Base-by-base conservation (phyloP, 495 filamentous ascomycete species). In the Stereocaulon alpinum region DNA sequence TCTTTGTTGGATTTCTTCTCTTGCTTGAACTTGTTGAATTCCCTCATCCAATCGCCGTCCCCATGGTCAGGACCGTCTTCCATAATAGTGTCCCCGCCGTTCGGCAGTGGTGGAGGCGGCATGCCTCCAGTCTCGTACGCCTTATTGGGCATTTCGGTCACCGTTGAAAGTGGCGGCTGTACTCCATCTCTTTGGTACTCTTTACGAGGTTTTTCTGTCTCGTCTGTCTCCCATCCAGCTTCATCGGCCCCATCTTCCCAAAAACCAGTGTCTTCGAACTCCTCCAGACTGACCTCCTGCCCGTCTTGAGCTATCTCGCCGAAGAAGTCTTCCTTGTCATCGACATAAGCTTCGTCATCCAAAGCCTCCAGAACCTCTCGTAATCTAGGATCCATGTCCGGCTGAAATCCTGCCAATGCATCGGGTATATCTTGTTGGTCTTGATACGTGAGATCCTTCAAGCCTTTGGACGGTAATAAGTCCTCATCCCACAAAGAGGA, bases 341-440 rank as follows among this genome's bases (percentile, higher is more conserved):
- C 93, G 0, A 99, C 91, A 71, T 88, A 99, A 7, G 86, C 91
- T 40, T 97, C 93, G 62, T 99, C 94, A 64, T 99, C 93, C 34
- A 99, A 74, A 2, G 94, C 94, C 70, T 96, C 92, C 57, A 99
- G 71, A 3, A 89, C 90, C 72, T 99, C 94, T 22, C 94, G 80
- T 61, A 99, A 70, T 22, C 94, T 78, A 5, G 91, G 92, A 71
- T 99, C 94, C 94, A 99, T 99, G 68, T 97, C 90, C 3, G 94
- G 94, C 71, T 96, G 86, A 68, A 99, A 96, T 0, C 94, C 94
- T 2, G 84, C 84, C 65, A 99, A 83, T 10, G 78, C 85, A 76
- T 97, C 94, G 0, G 92, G 94, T 9, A 96, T 74, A 66, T 96
- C 81, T 73, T 96, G 92, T 72, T 96, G 90, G 50, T 93, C 87